phyloP scores from a whole-genome alignment of 805 yeast genomes.

The Diddensiella transvaalensis region DNA sequence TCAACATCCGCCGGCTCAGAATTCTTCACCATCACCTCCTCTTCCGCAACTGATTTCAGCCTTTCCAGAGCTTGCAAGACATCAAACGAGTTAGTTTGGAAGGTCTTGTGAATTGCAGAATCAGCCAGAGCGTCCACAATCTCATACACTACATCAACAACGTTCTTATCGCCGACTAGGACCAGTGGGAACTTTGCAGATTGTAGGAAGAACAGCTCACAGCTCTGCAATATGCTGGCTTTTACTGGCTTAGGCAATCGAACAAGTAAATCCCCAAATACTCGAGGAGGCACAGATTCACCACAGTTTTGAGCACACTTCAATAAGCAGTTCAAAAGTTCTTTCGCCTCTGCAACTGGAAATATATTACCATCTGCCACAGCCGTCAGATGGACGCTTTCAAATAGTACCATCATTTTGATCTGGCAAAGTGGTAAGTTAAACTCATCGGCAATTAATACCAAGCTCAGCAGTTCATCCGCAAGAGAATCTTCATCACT shows the following conservation, averaged over 20 bases:
- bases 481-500: neutral
- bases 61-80: constrained; percentile 17
- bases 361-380: constrained; percentile 2
- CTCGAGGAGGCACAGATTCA: neutral
- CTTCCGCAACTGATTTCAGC: constrained; percentile 16
- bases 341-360: neutral
- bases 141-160: constrained; percentile 19
- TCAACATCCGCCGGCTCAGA: neutral
- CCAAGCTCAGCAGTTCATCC: neutral
- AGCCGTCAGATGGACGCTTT: constrained; percentile 1
- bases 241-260: constrained; percentile 17
- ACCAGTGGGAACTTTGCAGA: constrained; percentile 24
- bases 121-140: constrained; percentile 27
- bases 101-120: constrained; percentile 17
- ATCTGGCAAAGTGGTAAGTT: constrained; percentile 22
- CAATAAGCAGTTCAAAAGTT: neutral
- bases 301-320: constrained; percentile 5
- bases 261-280: constrained; percentile 24
- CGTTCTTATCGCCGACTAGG: constrained; percentile 11
- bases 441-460: constrained; percentile 13
- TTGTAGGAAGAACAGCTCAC: constrained; percentile 20
- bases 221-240: constrained; percentile 17
- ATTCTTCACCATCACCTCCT: constrained; percentile 8
- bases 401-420: constrained; percentile 10
- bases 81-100: constrained; percentile 13